Evolutionary conservation across 768 basidiomycete species (phyloP).

Genomic region (Lactarius sp.): DNA sequence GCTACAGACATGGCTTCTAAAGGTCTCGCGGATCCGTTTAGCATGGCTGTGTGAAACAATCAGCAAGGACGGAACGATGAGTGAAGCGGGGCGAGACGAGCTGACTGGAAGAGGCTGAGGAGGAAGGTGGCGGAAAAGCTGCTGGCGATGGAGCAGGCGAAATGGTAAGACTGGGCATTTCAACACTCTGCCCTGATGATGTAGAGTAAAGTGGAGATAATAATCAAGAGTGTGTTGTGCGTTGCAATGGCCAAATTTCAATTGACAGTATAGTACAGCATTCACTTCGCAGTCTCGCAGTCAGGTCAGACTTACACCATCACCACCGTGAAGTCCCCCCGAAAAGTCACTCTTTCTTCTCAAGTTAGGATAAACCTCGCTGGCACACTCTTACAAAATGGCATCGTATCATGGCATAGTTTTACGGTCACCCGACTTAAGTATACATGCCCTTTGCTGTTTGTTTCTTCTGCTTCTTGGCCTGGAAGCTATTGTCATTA

Average conservation of each 20-base stretch:
- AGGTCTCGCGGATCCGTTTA: constrained; percentile 26
- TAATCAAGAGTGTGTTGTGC: neutral
- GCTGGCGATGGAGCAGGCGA: constrained; percentile 38
- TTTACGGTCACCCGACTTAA: neutral
- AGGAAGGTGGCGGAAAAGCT: constrained; percentile 29
- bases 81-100: constrained; percentile 29
- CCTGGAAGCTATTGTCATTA: no score
- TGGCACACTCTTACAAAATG: no score
- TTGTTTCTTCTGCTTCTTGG: no score
- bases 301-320: no score
- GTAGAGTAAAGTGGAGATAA: constrained; percentile 19
- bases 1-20: constrained; percentile 36
- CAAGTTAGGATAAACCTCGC: no score
- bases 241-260: no score
- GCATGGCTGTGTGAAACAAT: constrained; percentile 24
- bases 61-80: constrained; percentile 24
- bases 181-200: neutral
- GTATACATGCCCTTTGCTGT: no score
- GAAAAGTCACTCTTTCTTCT: no score
- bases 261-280: no score
- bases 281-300: no score
- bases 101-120: constrained; percentile 28
- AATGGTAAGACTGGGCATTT: constrained; percentile 42
- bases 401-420: no score
- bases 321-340: no score